These are phyloP conservation scores for Ophiostoma sp. DNA, from an alignment of 2,329 filamentous ascomycete genomes.

Conservation along the genomic window DNA sequence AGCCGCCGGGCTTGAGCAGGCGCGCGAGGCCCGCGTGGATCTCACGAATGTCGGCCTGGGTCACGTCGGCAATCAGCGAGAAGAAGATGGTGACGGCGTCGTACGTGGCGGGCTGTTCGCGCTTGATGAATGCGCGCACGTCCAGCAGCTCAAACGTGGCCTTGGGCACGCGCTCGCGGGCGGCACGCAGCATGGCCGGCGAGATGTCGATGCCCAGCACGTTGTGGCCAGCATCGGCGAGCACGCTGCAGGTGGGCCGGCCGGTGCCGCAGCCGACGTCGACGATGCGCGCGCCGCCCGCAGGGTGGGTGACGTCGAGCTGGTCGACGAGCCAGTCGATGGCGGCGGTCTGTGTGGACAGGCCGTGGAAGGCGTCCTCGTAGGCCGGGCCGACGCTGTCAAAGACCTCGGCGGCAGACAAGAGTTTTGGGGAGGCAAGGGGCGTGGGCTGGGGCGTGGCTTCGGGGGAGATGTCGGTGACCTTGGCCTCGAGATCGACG, in stretches of 20 bases:
- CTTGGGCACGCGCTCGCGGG: constrained; percentile 29
- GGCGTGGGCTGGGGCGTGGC: neutral
- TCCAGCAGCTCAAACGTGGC: constrained; percentile 30
- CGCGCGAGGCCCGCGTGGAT: constrained; percentile 29
- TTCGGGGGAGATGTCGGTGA: neutral
- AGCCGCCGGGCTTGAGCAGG: constrained; percentile 35
- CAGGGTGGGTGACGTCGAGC: constrained; percentile 22
- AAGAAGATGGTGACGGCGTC: constrained; percentile 32
- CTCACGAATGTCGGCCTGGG: constrained; percentile 30
- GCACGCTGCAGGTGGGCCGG: constrained; percentile 28
- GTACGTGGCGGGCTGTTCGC: constrained; percentile 18
- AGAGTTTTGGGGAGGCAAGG: constrained; percentile 11
- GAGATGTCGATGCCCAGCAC: constrained; percentile 33
- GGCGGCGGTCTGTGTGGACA: constrained; percentile 28
- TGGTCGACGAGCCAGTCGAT: constrained; percentile 30
- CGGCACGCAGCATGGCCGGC: constrained; percentile 30
- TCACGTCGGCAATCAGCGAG: constrained; percentile 31
- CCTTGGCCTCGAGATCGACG: neutral
- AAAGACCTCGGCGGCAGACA: constrained; percentile 29
- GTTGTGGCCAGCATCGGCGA: constrained; percentile 32
- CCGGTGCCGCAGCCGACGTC: constrained; percentile 34
- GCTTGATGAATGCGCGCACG: constrained; percentile 27
- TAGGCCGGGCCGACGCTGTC: constrained; percentile 31
- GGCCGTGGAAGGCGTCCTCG: constrained; percentile 31
- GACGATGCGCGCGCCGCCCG: constrained; percentile 26